Evolutionary conservation across 768 basidiomycete species (phyloP).

Genomic region (Amanita exitialis): DNA sequence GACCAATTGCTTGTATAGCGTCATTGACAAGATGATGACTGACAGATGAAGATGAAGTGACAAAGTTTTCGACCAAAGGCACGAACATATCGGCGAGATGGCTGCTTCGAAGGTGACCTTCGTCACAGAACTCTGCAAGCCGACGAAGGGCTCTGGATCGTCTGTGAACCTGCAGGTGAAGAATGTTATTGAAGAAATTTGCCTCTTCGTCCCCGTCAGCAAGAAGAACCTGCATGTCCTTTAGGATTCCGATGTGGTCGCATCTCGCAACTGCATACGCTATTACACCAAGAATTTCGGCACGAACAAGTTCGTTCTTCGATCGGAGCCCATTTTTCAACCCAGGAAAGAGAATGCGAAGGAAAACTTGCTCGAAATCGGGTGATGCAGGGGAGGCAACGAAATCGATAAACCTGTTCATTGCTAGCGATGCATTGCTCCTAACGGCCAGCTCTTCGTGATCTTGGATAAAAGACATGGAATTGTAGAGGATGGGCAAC

Average conservation of each 20-base stretch:
- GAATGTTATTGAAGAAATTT: constrained; percentile 93
- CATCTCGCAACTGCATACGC: constrained; percentile 65
- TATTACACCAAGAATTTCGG: constrained; percentile 73
- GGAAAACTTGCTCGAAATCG: constrained; percentile 46
- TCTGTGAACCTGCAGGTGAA: constrained; percentile 88
- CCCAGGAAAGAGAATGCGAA: constrained; percentile 61
- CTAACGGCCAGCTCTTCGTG: constrained; percentile 80
- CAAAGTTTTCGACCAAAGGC: constrained; percentile 78
- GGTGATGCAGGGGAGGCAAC: constrained; percentile 30
- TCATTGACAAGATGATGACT: constrained; percentile 90
- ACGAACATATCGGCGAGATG: constrained; percentile 77
- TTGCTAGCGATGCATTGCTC: constrained; percentile 63
- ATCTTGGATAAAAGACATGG: constrained; percentile 82
- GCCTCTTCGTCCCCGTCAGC: constrained; percentile 89
- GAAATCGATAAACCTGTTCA: constrained; percentile 71
- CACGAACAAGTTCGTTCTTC: constrained; percentile 78
- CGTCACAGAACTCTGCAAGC: constrained; percentile 68
- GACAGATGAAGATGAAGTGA: constrained; percentile 45
- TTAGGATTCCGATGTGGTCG: constrained; percentile 43
- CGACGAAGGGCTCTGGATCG: constrained; percentile 78
- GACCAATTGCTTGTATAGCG: constrained; percentile 72
- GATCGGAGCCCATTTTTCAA: constrained; percentile 73
- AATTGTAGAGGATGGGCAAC: constrained; percentile 77
- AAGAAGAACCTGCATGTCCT: constrained; percentile 74
- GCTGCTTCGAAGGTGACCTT: constrained; percentile 53